Base-by-base conservation (phyloP, 176 grass and related monocot species). In the Bolboschoenus planiculmis region DNA sequence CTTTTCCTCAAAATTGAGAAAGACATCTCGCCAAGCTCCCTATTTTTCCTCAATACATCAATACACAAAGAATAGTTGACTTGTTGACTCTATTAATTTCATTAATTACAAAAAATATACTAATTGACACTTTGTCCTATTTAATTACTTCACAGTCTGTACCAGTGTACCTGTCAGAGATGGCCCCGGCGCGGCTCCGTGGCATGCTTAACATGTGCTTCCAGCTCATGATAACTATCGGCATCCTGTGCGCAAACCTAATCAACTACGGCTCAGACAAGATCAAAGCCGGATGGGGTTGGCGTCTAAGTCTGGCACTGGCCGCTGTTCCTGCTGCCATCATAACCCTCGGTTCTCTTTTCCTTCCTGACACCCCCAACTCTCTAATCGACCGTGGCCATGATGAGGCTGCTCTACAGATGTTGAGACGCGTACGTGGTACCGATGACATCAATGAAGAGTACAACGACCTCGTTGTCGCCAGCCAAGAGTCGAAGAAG, bases 181-280 rank as follows among this genome's bases (percentile, higher is more conserved):
- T 89, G 88, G 88, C 88, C n/a, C 88, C 88, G 1, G 88, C 88
- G 7, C 80, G 84, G 7, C 84, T 89, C 10, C 84, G 88, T 5
- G 88, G 88, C 0, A 89, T 86, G 88, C 88, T 89, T 7, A 89
- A 89, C 62, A 89, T 89, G 34, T 85, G 88, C 2, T 89, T 89
- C 46, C 88, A 89, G 80, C 84, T 89, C 35, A 89, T 89, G 88
- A 86, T 89, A 64, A 89, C 88, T 31, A 78, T 89, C 24, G 84
- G 88, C 47, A 89, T 89, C 80, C 84, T 89, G 11, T 46, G 47
- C 29, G 88, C 88, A 24, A 89, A 79, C 31, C 72, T 89, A 16
- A 89, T 89, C 37, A 89, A 89, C 70, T 89, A 89, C 29, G 88
- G 88, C 3, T 83, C 88, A 3, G 26, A 63, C 20, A 89, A 89